Conservation (phyloP, 495 filamentous ascomycete species). For the Aspergillus hancockii region DNA sequence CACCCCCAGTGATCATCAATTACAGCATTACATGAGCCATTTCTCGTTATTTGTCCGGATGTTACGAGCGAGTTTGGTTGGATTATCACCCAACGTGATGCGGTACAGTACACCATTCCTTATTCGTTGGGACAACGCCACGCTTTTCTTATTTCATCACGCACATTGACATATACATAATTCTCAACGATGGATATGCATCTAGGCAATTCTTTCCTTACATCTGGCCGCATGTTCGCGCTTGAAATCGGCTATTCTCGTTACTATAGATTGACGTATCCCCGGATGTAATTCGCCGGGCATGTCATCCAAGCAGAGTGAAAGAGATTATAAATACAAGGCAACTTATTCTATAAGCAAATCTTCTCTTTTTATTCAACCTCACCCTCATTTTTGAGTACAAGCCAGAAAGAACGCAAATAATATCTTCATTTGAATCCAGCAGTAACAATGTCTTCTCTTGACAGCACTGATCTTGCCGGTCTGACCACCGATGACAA, state of each 20-base stretch:
- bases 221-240: not conserved
- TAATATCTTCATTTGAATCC: not conserved
- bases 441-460: conserved; percentile 1
- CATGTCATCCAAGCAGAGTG: not conserved
- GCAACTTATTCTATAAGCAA: not conserved
- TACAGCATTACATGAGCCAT: too few relatives aligned
- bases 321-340: not conserved
- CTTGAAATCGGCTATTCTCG: not conserved
- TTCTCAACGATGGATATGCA: not conserved
- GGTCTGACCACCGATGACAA: not conserved
- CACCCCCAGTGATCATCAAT: too few relatives aligned
- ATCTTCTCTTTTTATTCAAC: not conserved
- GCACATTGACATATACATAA: not conserved
- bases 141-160: not conserved
- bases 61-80: not conserved
- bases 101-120: not conserved
- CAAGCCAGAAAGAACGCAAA: not conserved
- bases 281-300: not conserved
- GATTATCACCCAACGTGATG: not conserved
- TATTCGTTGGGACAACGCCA: not conserved
- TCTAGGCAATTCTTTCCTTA: not conserved
- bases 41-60: too few relatives aligned
- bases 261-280: not conserved
- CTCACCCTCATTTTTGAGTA: not conserved
- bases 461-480: conserved; percentile 2